A percentile compares a stretch with the other conserved stretches of the same genome.
These are phyloP conservation scores for Ilyonectria mors-panacis DNA, from an alignment of 2,329 filamentous ascomycete species.

Conservation along the genomic window DNA sequence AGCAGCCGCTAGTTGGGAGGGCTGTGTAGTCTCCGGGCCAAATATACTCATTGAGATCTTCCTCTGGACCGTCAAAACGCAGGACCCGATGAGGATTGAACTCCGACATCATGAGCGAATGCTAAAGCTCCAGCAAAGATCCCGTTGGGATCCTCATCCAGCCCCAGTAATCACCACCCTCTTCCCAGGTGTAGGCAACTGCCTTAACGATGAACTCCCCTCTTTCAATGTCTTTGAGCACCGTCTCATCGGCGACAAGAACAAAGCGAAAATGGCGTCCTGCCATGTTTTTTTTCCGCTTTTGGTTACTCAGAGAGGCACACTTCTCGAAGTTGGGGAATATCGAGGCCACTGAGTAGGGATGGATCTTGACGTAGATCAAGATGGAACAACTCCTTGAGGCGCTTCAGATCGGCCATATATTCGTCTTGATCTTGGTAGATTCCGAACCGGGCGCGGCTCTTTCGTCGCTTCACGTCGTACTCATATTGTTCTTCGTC, in stretches of 20 bases:
- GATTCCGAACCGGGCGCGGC: not conserved
- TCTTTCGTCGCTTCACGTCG: not conserved
- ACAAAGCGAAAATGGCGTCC: not conserved
- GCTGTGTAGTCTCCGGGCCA: no score
- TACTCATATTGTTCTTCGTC: not conserved
- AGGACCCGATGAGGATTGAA: not conserved
- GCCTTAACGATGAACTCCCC: conserved; percentile 16
- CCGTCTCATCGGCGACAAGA: conserved; percentile 22
- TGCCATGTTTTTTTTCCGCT: conserved; percentile 4
- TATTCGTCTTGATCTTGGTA: conserved; percentile 1
- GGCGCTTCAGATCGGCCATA: not conserved
- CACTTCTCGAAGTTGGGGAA: conserved; percentile 6
- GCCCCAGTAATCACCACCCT: not conserved
- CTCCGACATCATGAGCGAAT: not conserved
- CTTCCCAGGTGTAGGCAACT: not conserved
- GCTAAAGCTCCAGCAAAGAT: conserved; percentile 31
- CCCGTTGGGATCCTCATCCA: conserved; percentile 26
- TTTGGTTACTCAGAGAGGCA: not conserved
- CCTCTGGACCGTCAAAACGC: conserved; percentile 4
- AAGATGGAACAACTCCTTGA: conserved; percentile 21
- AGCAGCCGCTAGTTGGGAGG: no score
- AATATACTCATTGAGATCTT: conserved; percentile 19
- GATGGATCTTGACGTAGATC: not conserved
- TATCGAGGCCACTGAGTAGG: not conserved
- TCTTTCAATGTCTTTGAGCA: conserved; percentile 16